A percentile compares a stretch with the other conserved stretches of the same genome.
phyloP scores from a whole-genome alignment of 768 basidiomycete genomes.

The Phanerodontia chrysosporium region DNA sequence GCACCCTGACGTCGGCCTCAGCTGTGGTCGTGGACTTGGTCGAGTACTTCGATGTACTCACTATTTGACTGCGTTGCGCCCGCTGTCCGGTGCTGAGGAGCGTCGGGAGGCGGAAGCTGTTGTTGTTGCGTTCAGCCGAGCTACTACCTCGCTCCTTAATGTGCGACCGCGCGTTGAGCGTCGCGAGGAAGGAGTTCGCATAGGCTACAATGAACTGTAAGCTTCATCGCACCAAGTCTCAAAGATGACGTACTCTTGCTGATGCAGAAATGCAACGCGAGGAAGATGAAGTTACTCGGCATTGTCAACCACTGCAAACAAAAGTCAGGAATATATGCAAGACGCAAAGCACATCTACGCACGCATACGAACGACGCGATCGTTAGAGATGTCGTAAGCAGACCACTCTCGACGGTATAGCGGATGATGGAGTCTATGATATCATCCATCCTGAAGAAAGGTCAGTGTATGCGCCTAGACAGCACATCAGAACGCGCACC shows the following conservation, averaged over 20 bases:
- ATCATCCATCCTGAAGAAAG: slow-evolving; percentile 15
- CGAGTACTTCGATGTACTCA: not conserved
- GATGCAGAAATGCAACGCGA: slow-evolving; percentile 16
- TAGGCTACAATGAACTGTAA: slow-evolving; percentile 10
- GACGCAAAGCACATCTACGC: slow-evolving; percentile 4
- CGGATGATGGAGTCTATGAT: slow-evolving; percentile 16
- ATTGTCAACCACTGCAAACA: slow-evolving; percentile 16
- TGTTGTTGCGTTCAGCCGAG: not conserved
- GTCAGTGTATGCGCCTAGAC: not conserved
- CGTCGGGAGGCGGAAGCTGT: slow-evolving; percentile 6
- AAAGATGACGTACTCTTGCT: slow-evolving; percentile 12
- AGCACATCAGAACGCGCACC: slow-evolving; percentile 1
- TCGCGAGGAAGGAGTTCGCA: slow-evolving; percentile 17
- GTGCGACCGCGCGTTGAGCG: slow-evolving; percentile 12
- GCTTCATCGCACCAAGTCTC: not conserved
- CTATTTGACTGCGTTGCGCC: not conserved
- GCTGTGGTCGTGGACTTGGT: not conserved
- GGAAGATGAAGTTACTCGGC: slow-evolving; percentile 16
- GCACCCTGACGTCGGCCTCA: not conserved
- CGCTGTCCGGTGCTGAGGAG: not conserved
- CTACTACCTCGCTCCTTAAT: slow-evolving; percentile 4
- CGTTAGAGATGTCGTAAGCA: slow-evolving; percentile 11
- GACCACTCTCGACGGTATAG: slow-evolving; percentile 17
- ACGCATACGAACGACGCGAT: slow-evolving; percentile 17
- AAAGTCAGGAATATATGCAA: not conserved